Evolutionary conservation across 768 basidiomycete species (phyloP), one percentile per base, ranked within the genome.

Genomic region (Gymnopilus junonius): DNA sequence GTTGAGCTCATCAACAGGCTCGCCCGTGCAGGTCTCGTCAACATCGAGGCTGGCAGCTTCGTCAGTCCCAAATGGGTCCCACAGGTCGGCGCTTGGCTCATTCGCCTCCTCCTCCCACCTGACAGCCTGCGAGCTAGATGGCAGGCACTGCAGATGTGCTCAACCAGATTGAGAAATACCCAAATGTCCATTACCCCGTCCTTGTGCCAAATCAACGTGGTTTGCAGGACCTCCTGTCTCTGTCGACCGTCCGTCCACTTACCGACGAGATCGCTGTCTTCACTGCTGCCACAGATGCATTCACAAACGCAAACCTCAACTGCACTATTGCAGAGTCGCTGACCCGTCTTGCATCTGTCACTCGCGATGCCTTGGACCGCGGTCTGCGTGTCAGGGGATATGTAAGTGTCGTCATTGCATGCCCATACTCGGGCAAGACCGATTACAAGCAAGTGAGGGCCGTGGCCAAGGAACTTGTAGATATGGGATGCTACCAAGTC

Each of bases 401-500:
- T 71, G 89, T 95, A 56, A 94, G 92, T 65, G 90, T 92, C 5
- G 88, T 89, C 39, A 87, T 94, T 58, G 82, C 85, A 11, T 97
- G 95, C 68, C 96, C 97, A 4, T 97, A 90, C 73, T 85, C 90
- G n/a, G 96, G 96, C 2, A 77, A 79, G 20, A 89, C 92, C 21
- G 88, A 89, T 65, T 85, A 85, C 15, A 74, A 75, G 48, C 76
- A 76, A 17, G 94, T 95, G 8, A 81, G 86, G 55, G 86, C 90
- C 39, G 86, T 97, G 23, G 80, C 93, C 0, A 84, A 84, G 65
- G 87, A 85, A 65, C 73, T 99, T 35, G 63, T 87, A 4, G 88
- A 93, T 62, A 95, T 97, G 92, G 96, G 96, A 0, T 97, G 94
- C 72, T 97, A 97, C 73, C 93, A 99, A 74, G 87, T 96, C 54